Percentiles rank a stretch among this genome's conserved stretches.
Conservation (phyloP, 108 stramenopile genomes). For the Cyclotella sp. region DNA sequence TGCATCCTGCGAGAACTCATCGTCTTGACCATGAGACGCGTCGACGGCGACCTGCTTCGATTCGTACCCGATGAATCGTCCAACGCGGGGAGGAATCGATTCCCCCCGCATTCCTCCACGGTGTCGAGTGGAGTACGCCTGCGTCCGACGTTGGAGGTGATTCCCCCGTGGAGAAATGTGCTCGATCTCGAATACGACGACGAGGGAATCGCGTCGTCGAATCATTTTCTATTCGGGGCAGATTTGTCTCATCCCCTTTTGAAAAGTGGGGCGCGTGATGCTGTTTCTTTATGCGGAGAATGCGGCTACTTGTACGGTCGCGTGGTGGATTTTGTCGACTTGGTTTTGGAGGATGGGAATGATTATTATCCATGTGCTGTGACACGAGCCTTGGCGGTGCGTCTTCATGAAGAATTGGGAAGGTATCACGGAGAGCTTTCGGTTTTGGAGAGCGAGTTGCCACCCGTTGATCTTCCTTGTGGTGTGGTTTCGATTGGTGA, state of each 20-base stretch:
- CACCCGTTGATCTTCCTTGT: background rate
- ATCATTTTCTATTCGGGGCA: constrained; percentile 24
- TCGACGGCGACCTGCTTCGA: constrained; percentile 30
- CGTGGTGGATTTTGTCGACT: constrained; percentile 58
- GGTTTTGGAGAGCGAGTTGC: constrained; percentile 70
- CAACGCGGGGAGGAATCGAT: constrained; percentile 8
- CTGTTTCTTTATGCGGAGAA: constrained; percentile 75
- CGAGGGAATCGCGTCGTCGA: background rate
- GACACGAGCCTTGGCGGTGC: constrained; percentile 73
- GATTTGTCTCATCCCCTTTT: constrained; percentile 45
- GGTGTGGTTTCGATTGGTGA: background rate
- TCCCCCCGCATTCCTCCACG: background rate
- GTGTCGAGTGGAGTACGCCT: constrained; percentile 26
- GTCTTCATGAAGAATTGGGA: constrained; percentile 69
- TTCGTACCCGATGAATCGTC: constrained; percentile 38
- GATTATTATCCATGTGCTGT: constrained; percentile 60
- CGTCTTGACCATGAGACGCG: constrained; percentile 38
- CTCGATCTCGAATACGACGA: background rate
- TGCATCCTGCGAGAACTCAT: constrained; percentile 44
- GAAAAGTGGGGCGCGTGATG: constrained; percentile 75
- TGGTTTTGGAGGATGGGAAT: constrained; percentile 47
- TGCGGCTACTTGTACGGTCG: constrained; percentile 86
- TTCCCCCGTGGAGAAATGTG: constrained; percentile 7
- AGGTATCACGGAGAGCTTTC: constrained; percentile 77
- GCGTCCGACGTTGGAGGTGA: constrained; percentile 8